These are phyloP conservation scores for Arthromyces matolae DNA, from an alignment of 768 basidiomycete species.

Conservation along the genomic window DNA sequence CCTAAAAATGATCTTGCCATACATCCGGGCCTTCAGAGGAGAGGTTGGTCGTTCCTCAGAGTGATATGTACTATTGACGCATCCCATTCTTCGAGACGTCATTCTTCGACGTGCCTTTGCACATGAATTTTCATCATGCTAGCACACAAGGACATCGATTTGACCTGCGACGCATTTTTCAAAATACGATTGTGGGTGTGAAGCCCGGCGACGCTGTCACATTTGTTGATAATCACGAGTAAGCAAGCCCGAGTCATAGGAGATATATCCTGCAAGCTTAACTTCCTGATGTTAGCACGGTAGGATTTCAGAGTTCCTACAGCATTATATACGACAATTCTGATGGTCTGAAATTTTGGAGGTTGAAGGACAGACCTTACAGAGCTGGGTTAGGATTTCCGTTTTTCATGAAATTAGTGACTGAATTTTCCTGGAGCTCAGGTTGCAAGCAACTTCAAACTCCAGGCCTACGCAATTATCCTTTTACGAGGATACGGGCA, in stretches of 20 bases:
- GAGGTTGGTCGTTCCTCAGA: conserved; percentile 40
- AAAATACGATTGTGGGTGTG: conserved; percentile 61
- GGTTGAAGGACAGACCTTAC: conserved; percentile 67
- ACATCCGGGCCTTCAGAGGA: conserved; percentile 60
- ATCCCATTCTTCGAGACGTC: conserved; percentile 49
- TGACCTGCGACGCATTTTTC: conserved; percentile 73
- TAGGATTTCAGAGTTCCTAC: conserved; percentile 26
- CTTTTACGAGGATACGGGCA: conserved; percentile 66
- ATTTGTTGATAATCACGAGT: conserved; percentile 92
- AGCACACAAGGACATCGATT: conserved; percentile 63
- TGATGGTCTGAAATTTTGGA: conserved; percentile 15
- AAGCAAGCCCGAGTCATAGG: too few relatives aligned
- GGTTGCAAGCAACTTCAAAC: conserved; percentile 71
- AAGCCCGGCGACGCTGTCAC: conserved; percentile 83
- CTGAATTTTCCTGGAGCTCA: conserved; percentile 22
- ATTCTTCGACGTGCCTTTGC: conserved; percentile 90
- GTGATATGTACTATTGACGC: too few relatives aligned
- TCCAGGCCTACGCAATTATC: conserved; percentile 80
- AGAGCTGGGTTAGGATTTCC: conserved; percentile 68
- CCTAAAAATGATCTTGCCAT: conserved; percentile 48
- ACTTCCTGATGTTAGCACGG: conserved; percentile 46
- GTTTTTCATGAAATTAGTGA: background rate
- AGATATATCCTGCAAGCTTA: too few relatives aligned
- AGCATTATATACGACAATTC: background rate
- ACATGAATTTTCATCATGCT: conserved; percentile 78